A percentile compares a stretch with the other conserved stretches of the same genome.
These are phyloP conservation scores for Ustulina deusta DNA, from an alignment of 2,329 filamentous ascomycete genomes.

Conservation along the genomic window DNA sequence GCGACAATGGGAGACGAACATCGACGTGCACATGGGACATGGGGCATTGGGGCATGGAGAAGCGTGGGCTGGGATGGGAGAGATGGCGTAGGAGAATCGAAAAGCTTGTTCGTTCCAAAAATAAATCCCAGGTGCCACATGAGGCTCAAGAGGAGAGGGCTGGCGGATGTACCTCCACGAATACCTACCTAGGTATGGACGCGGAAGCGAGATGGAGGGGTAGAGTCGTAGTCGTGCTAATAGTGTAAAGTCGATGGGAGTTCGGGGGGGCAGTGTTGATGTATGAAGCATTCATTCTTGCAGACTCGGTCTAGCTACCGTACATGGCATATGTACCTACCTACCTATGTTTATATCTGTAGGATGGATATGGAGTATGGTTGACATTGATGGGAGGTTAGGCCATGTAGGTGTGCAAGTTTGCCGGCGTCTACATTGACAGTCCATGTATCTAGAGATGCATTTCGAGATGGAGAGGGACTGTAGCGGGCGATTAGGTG, in stretches of 20 bases:
- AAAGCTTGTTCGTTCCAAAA: constrained; percentile 43
- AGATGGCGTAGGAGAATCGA: constrained; percentile 26
- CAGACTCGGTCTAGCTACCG: constrained; percentile 6
- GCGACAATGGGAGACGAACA: neutral
- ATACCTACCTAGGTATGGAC: constrained; percentile 18
- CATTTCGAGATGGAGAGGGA: too few relatives aligned
- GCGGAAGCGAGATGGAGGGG: constrained; percentile 26
- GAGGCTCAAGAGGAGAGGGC: constrained; percentile 37
- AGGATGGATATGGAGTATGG: too few relatives aligned
- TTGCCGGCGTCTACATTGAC: neutral
- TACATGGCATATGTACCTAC: neutral
- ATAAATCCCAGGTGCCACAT: constrained; percentile 40
- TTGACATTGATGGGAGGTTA: neutral
- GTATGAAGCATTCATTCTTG: neutral
- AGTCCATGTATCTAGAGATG: neutral
- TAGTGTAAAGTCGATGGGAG: neutral
- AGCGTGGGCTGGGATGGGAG: constrained; percentile 8
- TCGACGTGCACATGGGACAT: neutral
- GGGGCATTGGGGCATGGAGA: constrained; percentile 14
- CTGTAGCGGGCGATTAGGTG: neutral
- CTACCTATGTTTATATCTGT: neutral
- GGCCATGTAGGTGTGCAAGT: neutral
- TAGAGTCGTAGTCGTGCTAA: constrained; percentile 7
- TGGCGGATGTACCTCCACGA: constrained; percentile 35
- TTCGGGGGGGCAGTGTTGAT: constrained; percentile 27